Conservation (phyloP, 164 flowering plant species). For the Chimonanthus praecox region DNA sequence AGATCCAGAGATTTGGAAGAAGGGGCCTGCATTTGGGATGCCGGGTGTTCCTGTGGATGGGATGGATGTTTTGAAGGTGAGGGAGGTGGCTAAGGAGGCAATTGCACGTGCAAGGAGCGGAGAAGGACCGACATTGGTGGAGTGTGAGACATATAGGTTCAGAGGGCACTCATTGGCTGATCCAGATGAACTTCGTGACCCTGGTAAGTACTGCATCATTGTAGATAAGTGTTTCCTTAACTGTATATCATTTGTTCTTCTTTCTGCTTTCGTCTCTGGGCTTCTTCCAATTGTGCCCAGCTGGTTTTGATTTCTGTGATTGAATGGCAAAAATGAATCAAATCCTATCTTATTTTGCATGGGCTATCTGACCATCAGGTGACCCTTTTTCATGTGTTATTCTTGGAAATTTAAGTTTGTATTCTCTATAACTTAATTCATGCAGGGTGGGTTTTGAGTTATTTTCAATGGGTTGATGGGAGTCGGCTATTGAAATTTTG, state of each 20-base stretch:
- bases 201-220: slow-evolving; percentile 46
- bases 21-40: slow-evolving; percentile 89
- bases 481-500: too few relatives aligned
- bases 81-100: slow-evolving; percentile 94
- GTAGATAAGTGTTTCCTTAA: background rate
- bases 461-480: too few relatives aligned
- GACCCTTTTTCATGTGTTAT: background rate
- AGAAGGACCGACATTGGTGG: slow-evolving; percentile 90
- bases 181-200: slow-evolving; percentile 99
- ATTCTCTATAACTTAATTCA: background rate
- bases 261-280: background rate
- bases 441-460: too few relatives aligned
- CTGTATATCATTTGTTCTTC: background rate
- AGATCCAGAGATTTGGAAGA: slow-evolving; percentile 93
- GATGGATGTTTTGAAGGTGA: slow-evolving; percentile 99
- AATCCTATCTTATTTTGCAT: background rate
- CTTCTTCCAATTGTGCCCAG: background rate
- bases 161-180: slow-evolving; percentile 99
- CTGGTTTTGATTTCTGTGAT: background rate
- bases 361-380: background rate
- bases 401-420: background rate
- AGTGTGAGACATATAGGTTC: slow-evolving; percentile 92
- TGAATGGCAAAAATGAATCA: background rate
- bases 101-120: slow-evolving; percentile 86
- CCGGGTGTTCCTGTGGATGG: slow-evolving; percentile 97